A percentile compares a stretch with the other conserved stretches of the same genome.
Conservation (phyloP, 116 monocot species). For the Iris pallida region DNA sequence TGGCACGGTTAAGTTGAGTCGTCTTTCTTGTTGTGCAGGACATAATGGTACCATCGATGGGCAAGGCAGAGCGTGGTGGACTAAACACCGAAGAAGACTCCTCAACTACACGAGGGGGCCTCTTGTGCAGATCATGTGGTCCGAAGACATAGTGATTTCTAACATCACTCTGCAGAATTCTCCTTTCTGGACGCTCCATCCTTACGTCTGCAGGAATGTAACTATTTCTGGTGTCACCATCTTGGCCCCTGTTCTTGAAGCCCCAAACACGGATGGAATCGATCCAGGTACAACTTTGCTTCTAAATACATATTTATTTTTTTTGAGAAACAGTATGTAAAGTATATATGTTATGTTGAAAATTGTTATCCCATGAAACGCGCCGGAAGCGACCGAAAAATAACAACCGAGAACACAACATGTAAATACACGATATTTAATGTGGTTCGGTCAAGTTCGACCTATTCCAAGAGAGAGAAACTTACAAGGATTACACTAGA, state of each 20-base stretch:
- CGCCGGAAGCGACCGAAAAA: too few species aligned
- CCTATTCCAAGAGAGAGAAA: too few species aligned
- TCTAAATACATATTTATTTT: neutral
- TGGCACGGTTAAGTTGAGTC: too few species aligned
- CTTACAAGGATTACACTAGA: too few species aligned
- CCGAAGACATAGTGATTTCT: constrained; percentile 66
- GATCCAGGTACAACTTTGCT: constrained; percentile 58
- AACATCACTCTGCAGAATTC: constrained; percentile 91
- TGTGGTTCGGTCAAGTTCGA: too few species aligned
- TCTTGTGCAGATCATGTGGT: constrained; percentile 89
- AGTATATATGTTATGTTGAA: neutral
- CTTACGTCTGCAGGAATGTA: constrained; percentile 85
- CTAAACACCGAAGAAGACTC: constrained; percentile 42
- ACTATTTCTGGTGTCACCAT: constrained; percentile 87
- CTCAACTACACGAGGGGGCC: constrained; percentile 88
- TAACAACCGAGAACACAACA: too few species aligned
- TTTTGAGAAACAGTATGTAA: neutral
- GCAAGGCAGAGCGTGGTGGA: constrained; percentile 90
- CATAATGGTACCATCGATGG: constrained; percentile 95
- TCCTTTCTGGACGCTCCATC: constrained; percentile 97
- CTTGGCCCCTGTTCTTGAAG: constrained; percentile 66
- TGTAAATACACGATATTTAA: too few species aligned
- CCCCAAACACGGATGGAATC: constrained; percentile 97
- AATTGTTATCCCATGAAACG: neutral
- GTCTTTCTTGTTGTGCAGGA: constrained; percentile 34